Evolutionary conservation across 2,329 filamentous ascomycete species (phyloP).

Genomic region (Aureobasidium sp.): DNA sequence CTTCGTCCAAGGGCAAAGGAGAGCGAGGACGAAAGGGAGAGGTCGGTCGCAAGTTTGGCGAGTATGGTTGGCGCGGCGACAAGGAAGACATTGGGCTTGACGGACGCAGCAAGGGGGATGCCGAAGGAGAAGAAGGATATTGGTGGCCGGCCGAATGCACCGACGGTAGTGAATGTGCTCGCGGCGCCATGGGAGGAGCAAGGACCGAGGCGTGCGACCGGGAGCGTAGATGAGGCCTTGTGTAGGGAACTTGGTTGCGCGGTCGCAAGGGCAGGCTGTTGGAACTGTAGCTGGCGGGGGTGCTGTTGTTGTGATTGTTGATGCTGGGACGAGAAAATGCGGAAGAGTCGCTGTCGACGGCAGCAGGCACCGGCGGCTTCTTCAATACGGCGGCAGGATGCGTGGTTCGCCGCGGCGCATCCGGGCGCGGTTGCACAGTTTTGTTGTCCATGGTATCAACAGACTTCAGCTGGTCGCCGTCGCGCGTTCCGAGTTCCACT

Average conservation of each 20-base stretch:
- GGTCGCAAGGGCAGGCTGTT: conserved; percentile 22
- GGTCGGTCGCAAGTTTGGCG: conserved; percentile 7
- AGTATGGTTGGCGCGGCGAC: conserved; percentile 32
- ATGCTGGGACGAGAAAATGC: not conserved
- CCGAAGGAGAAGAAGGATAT: conserved; percentile 25
- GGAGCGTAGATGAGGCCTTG: conserved; percentile 38
- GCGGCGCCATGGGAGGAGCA: conserved; percentile 37
- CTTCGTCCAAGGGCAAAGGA: conserved; percentile 18
- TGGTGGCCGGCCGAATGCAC: conserved; percentile 28
- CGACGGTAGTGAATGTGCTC: conserved; percentile 40
- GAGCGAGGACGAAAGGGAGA: conserved; percentile 19
- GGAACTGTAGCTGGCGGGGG: not conserved
- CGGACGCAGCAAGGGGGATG: conserved; percentile 26
- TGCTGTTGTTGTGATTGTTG: not conserved
- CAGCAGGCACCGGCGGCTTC: not conserved
- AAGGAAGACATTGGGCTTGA: conserved; percentile 32
- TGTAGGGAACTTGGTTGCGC: conserved; percentile 41
- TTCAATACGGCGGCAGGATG: not conserved
- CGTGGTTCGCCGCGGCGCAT: conserved; percentile 1
- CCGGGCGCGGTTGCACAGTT: not conserved
- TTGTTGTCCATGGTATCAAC: conserved; percentile 4
- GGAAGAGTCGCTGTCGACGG: not conserved
- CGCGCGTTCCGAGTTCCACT: not conserved
- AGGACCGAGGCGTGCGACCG: conserved; percentile 34
- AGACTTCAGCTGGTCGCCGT: not conserved